Evolutionary conservation across 2,329 filamentous ascomycete species (phyloP), one percentile per base, ranked within the genome.

Genomic region (Lasiodiplodia sp.): DNA sequence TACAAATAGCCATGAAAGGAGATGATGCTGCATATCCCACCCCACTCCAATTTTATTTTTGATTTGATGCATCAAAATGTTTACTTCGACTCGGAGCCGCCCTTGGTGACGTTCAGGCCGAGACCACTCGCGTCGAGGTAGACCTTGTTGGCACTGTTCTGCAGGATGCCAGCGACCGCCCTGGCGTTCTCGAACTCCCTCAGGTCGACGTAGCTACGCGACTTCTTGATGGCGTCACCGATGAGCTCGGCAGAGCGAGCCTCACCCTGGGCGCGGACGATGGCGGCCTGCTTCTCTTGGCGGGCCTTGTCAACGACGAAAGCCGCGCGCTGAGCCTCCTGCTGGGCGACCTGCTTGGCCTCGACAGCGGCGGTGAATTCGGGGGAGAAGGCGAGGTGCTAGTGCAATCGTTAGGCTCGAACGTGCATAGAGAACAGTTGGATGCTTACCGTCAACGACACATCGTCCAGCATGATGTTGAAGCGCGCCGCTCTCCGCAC

Each of bases 161-260:
- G 93, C 75, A 99, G 81, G 74, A 97, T 90, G 74, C 86, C 82
- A n/a, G 96, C 96, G 81, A 99, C 97, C 68, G 89, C 87, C 73
- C 93, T 88, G 7, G 96, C 96, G 77, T 97, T 99, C 85, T 99
- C 96, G 76, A 99, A 97, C 87, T 97, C 96, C 84, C 96, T 93
- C 78, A 99, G 88, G 83, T 98, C 96, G 72, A 99, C 89, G 81
- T 99, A 99, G 72, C 93, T 92, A 84, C 94, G 92, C 86, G 88
- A 96, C 91, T 98, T 99, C 92, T 98, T 99, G 89, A 99, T 97
- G 71, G 96, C 96, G 66, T 99, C 96, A 82, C 96, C 96, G 77
- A 99, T 97, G 72, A 99, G 90, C 84, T 99, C 94, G 57, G 96
- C 96, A 49, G 96, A 98, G 73, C 96, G 92, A 62, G 96, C 96